These are phyloP conservation scores for Penicillium cinerascens DNA, from an alignment of 495 filamentous ascomycete genomes.

Conservation along the genomic window DNA sequence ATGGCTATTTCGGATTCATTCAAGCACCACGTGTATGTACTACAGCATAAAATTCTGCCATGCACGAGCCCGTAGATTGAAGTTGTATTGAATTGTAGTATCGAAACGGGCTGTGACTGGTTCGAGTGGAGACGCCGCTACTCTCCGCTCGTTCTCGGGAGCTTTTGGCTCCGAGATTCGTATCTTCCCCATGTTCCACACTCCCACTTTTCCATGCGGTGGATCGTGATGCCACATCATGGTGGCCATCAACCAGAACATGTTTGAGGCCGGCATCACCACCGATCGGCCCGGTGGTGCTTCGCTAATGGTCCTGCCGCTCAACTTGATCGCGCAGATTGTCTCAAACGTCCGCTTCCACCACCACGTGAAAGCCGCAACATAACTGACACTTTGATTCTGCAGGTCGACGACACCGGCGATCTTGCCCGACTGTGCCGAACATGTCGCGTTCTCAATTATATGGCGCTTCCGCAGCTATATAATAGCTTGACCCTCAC, in stretches of 20 bases:
- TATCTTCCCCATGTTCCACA: constrained; percentile 15
- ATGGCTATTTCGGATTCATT: too few relatives aligned
- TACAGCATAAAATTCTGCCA: too few relatives aligned
- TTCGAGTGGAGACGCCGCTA: constrained; percentile 1
- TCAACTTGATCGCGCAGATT: constrained; percentile 57
- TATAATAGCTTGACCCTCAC: constrained; percentile 55
- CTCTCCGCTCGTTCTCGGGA: constrained; percentile 13
- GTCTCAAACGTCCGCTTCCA: constrained; percentile 46
- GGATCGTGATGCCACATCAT: constrained; percentile 38
- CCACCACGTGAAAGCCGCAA: constrained; percentile 3
- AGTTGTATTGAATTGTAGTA: too few relatives aligned
- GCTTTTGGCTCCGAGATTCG: constrained; percentile 17
- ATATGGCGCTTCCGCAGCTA: constrained; percentile 61
- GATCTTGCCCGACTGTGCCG: constrained; percentile 57
- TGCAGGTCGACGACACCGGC: constrained; percentile 50
- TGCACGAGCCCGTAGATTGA: too few relatives aligned
- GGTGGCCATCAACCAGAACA: constrained; percentile 46
- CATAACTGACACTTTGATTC: constrained; percentile 4
- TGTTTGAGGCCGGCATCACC: constrained; percentile 43
- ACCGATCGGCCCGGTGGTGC: constrained; percentile 31
- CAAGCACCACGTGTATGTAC: too few relatives aligned
- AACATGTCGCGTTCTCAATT: constrained; percentile 61
- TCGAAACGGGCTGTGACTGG: not conserved
- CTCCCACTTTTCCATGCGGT: not conserved
- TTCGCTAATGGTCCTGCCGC: constrained; percentile 47